These are phyloP conservation scores for Lichtheimia ornata DNA, from an alignment of 371 early-diverging fungal species.

Conservation along the genomic window DNA sequence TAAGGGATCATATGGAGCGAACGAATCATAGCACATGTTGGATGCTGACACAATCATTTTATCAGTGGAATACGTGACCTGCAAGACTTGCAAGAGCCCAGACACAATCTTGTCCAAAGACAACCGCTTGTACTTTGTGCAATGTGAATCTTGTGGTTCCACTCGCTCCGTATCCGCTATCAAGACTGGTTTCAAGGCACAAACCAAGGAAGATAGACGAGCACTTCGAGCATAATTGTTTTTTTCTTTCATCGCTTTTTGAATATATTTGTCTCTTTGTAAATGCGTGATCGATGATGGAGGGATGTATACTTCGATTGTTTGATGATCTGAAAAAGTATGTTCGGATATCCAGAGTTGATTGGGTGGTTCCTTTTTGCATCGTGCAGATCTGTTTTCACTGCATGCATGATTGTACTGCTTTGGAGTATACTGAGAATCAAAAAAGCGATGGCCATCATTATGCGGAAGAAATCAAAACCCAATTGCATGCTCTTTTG, in stretches of 20 bases:
- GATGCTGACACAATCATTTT: not conserved
- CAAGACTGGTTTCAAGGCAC: slow-evolving; percentile 98
- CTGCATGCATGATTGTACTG: no score
- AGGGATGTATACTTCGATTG: not conserved
- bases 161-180: slow-evolving; percentile 96
- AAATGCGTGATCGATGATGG: not conserved
- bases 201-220: slow-evolving; percentile 69
- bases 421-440: no score
- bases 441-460: no score
- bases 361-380: not conserved
- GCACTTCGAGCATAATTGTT: slow-evolving; percentile 47
- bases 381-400: no score
- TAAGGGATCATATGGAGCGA: slow-evolving; percentile 23
- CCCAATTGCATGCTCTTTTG: no score
- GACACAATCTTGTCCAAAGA: slow-evolving; percentile 97
- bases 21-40: not conserved
- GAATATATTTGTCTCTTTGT: not conserved
- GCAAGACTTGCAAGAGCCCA: slow-evolving; percentile 98
- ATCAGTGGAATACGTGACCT: slow-evolving; percentile 96
- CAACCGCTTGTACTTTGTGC: slow-evolving; percentile 96
- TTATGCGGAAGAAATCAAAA: no score
- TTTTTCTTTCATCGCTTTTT: not conserved
- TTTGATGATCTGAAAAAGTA: not conserved
- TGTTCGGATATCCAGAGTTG: not conserved
- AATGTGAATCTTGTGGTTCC: slow-evolving; percentile 98